Evolutionary conservation across 106 monocot genomes (phyloP).

Genomic region (Allium fistulosum): DNA sequence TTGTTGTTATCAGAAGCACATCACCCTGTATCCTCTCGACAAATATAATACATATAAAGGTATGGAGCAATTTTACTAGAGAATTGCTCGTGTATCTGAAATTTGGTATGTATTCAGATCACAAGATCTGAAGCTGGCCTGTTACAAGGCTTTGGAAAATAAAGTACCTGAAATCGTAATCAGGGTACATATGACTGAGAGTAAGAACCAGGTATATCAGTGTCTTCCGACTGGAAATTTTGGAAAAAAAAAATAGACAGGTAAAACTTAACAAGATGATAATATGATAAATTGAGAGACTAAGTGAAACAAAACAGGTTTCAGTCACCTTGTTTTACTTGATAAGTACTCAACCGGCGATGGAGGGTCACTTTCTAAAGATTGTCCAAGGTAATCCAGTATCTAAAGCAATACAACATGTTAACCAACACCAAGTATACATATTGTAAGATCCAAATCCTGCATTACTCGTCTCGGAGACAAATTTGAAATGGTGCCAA

Average conservation of each 20-base stretch:
- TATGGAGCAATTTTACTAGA: no score
- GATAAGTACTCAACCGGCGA: conserved; percentile 61
- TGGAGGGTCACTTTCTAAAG: conserved; percentile 63
- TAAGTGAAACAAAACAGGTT: neutral
- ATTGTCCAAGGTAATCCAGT: conserved; percentile 70
- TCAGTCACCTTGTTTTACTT: conserved; percentile 65
- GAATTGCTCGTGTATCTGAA: no score
- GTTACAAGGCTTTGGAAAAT: neutral
- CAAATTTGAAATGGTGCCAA: no score
- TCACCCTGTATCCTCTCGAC: no score
- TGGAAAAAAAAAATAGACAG: conserved; percentile 5
- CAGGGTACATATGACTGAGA: conserved; percentile 91
- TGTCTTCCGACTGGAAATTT: conserved; percentile 77
- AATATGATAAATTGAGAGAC: neutral
- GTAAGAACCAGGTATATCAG: conserved; percentile 89
- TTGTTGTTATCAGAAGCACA: no score
- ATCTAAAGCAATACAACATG: conserved; percentile 37
- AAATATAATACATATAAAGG: no score
- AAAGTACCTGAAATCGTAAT: conserved; percentile 94
- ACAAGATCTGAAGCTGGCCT: no score
- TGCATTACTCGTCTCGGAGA: no score
- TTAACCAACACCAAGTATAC: neutral
- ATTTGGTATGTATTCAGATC: no score
- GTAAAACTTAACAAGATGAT: neutral
- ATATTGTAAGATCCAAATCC: no score